These are phyloP conservation scores for Apiospora malaysiana DNA, from an alignment of 2,329 filamentous ascomycete genomes.

Conservation along the genomic window DNA sequence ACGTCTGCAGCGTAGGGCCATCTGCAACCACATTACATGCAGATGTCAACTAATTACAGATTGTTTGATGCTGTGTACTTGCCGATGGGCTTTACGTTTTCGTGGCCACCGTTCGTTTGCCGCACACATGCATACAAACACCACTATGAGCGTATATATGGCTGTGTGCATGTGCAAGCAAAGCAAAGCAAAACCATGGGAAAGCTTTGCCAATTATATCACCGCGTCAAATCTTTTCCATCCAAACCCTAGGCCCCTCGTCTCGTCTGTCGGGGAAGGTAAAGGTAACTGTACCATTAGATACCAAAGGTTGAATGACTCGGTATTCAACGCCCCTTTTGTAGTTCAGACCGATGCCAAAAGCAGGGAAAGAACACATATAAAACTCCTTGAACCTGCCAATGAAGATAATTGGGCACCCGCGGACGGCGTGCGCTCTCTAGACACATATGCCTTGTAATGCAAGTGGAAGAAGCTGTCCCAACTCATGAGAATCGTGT, in stretches of 20 bases:
- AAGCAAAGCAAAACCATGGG: slow-evolving; percentile 3
- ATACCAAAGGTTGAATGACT: slow-evolving; percentile 1
- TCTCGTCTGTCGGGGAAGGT: slow-evolving; percentile 1
- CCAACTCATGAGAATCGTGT: slow-evolving; percentile 10
- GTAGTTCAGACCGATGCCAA: slow-evolving; percentile 1
- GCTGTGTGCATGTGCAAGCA: slow-evolving; percentile 11
- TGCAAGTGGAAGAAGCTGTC: background rate
- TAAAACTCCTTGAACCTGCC: slow-evolving; percentile 19
- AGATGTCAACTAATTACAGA: slow-evolving; percentile 9
- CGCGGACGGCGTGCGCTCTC: background rate
- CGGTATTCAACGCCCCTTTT: background rate
- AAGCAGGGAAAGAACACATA: background rate
- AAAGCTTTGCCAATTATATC: slow-evolving; percentile 10
- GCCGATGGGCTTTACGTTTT: background rate
- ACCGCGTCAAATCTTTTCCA: background rate
- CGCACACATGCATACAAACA: background rate
- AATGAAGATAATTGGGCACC: slow-evolving; percentile 11
- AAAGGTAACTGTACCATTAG: slow-evolving; percentile 11
- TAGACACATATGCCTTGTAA: background rate
- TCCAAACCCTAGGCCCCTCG: background rate
- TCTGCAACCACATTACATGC: slow-evolving; percentile 5
- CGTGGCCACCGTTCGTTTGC: background rate
- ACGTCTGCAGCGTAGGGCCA: background rate
- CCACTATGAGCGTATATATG: background rate
- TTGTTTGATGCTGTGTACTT: background rate